Evolutionary conservation across 768 basidiomycete genomes (phyloP).

Genomic region (Suillus fuscotomentosus): DNA sequence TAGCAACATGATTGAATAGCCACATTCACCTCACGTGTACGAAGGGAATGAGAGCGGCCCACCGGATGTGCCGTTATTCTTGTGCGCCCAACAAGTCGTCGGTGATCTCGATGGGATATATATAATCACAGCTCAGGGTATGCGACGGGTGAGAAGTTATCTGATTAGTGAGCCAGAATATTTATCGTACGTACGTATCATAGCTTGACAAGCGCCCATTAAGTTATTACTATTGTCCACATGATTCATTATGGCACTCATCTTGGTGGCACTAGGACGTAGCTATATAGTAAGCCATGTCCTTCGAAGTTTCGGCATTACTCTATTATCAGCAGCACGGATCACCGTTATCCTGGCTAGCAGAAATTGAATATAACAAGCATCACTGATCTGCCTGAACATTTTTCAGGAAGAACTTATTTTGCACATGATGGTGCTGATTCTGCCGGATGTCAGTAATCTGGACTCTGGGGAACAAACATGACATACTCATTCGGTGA

Average conservation of each 20-base stretch:
- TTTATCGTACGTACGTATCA: background rate
- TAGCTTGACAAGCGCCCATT: background rate
- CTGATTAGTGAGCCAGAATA: background rate
- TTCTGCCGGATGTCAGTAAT: background rate
- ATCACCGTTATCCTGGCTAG: background rate
- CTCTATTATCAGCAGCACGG: background rate
- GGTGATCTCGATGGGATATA: background rate
- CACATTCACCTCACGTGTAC: background rate
- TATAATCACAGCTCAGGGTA: background rate
- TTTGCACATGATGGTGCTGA: background rate
- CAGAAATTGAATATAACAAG: background rate
- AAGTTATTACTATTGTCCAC: background rate
- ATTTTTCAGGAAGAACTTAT: background rate
- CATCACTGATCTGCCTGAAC: background rate
- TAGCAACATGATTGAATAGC: background rate
- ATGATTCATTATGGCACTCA: background rate
- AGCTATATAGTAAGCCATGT: background rate
- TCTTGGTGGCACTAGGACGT: background rate
- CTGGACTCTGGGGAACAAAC: too few species aligned
- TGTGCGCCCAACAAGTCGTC: background rate
- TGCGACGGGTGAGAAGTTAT: background rate
- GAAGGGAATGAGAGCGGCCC: background rate
- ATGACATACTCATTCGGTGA: background rate
- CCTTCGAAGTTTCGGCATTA: background rate
- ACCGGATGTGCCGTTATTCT: background rate